Percentiles rank a stretch among this genome's conserved stretches.
phyloP scores from a whole-genome alignment of 306 rosid species.

The Medicago truncatula region DNA sequence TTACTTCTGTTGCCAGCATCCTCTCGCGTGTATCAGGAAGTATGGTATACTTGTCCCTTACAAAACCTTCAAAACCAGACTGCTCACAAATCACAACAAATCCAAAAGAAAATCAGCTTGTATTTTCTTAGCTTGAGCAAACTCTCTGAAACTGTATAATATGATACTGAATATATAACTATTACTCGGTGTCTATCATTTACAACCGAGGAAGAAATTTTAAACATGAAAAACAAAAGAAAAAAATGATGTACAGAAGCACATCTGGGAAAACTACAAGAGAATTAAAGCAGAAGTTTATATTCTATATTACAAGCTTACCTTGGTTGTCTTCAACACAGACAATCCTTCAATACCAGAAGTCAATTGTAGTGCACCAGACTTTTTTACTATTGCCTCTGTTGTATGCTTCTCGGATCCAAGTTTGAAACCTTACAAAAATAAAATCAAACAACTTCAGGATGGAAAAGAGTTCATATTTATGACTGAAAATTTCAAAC shows the following conservation, averaged over 20 bases:
- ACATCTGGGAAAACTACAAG: background rate
- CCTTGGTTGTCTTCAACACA: constrained; percentile 87
- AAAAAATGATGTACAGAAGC: background rate
- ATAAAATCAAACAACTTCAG: constrained; percentile 26
- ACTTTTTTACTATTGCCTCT: constrained; percentile 69
- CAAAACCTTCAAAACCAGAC: constrained; percentile 95
- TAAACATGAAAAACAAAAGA: background rate
- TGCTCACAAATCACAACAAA: constrained; percentile 46
- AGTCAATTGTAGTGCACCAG: constrained; percentile 69
- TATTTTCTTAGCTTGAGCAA: constrained; percentile 4
- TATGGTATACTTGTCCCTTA: constrained; percentile 80
- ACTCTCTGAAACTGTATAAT: background rate
- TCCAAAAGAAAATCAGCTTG: constrained; percentile 3
- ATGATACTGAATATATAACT: background rate
- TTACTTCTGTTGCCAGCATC: constrained; percentile 87
- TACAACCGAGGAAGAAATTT: background rate
- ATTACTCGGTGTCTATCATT: background rate
- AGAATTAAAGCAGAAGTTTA: constrained; percentile 15
- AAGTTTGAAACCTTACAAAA: constrained; percentile 82
- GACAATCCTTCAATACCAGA: constrained; percentile 90
- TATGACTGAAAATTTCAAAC: constrained; percentile 5
- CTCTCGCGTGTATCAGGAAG: constrained; percentile 95
- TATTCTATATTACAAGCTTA: constrained; percentile 39
- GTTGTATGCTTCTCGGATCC: constrained; percentile 90
- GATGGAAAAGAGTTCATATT: constrained; percentile 8